Evolutionary conservation across 257 asterid species (phyloP), one percentile per base, ranked within the genome.

Genomic region (Nicotiana benthamiana): DNA sequence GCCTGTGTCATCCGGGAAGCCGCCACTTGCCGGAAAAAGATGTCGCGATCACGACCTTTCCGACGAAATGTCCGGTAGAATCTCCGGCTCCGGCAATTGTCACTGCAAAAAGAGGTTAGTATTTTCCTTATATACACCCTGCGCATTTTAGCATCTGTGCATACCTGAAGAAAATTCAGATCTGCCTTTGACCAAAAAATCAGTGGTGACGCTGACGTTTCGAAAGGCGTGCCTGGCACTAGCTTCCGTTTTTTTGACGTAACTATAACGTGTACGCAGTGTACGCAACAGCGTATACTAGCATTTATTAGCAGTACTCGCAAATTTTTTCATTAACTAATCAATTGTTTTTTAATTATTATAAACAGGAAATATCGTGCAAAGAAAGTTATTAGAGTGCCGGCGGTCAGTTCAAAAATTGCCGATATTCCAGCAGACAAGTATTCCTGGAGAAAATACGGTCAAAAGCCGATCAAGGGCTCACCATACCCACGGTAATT

Each of bases 41-140:
- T 93, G 98, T 59, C 92, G 91, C 0, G 97, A 90, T 81, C 95
- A 93, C 13, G 90, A 83, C 61, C 88, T 80, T 59, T 87, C 94
- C 64, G 91, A 82, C 18, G 84, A 82, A 81, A 2, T 88, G 12
- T 89, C 97, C 84, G 94, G 94, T 81, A 86, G 82, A 77, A 82
- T 86, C 28, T 82, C 94, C 9, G 90, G 87, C 32, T 88, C 91
- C 17, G 85, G 88, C 85, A 83, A 87, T 22, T 93, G 98, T 65
- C 97, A 88, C 83, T 93, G 97, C 91, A 90, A 89, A 81, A 91
- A 90, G 86, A 93, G 93, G 97, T 93, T 48, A 1, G 56, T 40
- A 0, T 18, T 17, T 4, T 11, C 12, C 13, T 15, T 13, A 54
- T 36, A 46, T 7, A 40, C 3, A 20, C 6, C 17, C 13, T 20